phyloP scores from a whole-genome alignment of 306 rosid species.

The Sesbania bispinosa region DNA sequence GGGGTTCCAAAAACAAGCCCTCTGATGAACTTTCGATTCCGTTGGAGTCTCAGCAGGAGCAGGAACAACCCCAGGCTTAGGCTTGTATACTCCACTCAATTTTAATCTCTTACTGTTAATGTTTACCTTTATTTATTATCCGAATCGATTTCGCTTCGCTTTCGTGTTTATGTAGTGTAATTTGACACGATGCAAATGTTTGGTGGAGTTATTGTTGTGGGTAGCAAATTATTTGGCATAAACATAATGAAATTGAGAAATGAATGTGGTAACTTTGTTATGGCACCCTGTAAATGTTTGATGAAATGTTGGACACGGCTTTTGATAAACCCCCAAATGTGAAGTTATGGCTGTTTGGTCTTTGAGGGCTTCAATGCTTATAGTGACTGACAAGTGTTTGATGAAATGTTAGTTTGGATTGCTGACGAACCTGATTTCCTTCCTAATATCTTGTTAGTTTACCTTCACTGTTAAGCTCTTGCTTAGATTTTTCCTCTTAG shows the following conservation, averaged over 20 bases:
- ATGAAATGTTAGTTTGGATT: conserved; percentile 21
- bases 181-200: not conserved
- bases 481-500: no score
- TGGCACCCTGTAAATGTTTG: not conserved
- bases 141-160: not conserved
- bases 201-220: not conserved
- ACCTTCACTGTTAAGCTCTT: not conserved
- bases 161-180: conserved; percentile 20
- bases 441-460: not conserved
- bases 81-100: not conserved
- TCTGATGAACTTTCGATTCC: conserved; percentile 59
- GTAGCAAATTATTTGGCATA: not conserved
- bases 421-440: not conserved
- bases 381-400: conserved; percentile 21
- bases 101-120: conserved; percentile 6
- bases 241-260: not conserved
- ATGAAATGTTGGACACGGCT: not conserved
- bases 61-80: not conserved
- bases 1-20: conserved; percentile 20
- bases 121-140: not conserved
- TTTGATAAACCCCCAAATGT: not conserved
- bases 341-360: not conserved
- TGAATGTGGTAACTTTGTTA: not conserved
- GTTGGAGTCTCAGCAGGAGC: conserved; percentile 56
- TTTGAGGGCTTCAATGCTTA: not conserved